A percentile compares a stretch with the other conserved stretches of the same genome.
phyloP scores from a whole-genome alignment of 495 filamentous ascomycete genomes.

The Staphylotrichum tortipilum region DNA sequence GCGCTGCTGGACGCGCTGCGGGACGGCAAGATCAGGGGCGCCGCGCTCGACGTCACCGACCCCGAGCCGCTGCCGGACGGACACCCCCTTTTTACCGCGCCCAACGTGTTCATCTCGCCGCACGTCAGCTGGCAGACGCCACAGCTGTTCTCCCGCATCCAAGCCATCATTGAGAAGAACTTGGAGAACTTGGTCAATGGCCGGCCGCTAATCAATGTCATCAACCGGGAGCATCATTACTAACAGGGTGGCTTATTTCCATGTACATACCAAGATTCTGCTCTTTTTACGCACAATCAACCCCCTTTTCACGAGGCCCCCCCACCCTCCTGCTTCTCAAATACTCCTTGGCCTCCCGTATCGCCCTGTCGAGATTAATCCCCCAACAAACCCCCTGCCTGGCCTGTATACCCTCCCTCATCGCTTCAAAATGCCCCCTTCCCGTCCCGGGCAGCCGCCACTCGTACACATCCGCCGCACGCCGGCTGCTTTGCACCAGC shows the following conservation, averaged over 20 bases:
- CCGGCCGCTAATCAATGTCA: conserved; percentile 25
- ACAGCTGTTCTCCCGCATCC: conserved; percentile 50
- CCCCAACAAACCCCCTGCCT: conserved; percentile 11
- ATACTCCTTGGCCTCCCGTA: conserved; percentile 2
- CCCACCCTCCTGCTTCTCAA: background rate
- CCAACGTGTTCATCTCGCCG: conserved; percentile 69
- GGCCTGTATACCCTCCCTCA: conserved; percentile 3
- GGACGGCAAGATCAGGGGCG: conserved; percentile 51
- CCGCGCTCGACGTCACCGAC: conserved; percentile 79
- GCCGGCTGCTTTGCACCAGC: conserved; percentile 34
- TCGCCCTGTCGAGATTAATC: conserved; percentile 3
- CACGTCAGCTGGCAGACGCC: conserved; percentile 61
- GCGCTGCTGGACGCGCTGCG: conserved; percentile 58
- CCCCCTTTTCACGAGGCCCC: no score
- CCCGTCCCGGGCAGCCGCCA: conserved; percentile 11
- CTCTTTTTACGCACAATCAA: no score
- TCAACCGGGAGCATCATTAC: conserved; percentile 26
- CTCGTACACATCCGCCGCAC: conserved; percentile 32
- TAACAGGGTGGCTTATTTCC: conserved; percentile 1
- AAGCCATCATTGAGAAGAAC: conserved; percentile 43
- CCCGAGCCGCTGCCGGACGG: conserved; percentile 70
- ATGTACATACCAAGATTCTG: no score
- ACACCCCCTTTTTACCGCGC: conserved; percentile 61
- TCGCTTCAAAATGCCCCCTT: conserved; percentile 4
- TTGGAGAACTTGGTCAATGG: conserved; percentile 23